Evolutionary conservation across 164 flowering plant genomes (phyloP).

Genomic region (Tetrastigma voinierianum): DNA sequence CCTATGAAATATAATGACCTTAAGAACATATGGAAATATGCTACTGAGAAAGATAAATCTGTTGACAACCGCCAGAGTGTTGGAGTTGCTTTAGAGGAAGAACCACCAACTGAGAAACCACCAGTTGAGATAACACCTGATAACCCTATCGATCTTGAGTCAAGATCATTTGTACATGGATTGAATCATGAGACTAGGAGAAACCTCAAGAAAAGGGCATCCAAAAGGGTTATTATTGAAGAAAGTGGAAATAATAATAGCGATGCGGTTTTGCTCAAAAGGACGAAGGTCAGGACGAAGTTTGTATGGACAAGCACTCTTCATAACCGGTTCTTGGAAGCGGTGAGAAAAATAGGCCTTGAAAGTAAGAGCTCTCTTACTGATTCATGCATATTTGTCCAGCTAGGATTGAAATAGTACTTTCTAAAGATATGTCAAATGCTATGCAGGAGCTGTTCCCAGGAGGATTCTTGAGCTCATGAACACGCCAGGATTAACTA

Average conservation of each 20-base stretch:
- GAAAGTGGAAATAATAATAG: neutral
- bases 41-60: conserved; percentile 13
- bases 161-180: conserved; percentile 16
- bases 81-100: neutral
- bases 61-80: conserved; percentile 2
- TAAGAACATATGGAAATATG: conserved; percentile 45
- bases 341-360: conserved; percentile 35
- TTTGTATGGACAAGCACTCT: conserved; percentile 48
- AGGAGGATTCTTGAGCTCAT: conserved; percentile 48
- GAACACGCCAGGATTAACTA: conserved; percentile 43
- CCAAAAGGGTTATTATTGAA: neutral
- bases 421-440: neutral
- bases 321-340: conserved; percentile 43
- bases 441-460: conserved; percentile 38
- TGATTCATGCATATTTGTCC: neutral
- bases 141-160: neutral
- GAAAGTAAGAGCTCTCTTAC: conserved; percentile 30
- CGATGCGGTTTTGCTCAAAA: conserved; percentile 11
- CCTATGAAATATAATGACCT: conserved; percentile 34
- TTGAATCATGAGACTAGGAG: neutral
- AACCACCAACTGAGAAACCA: neutral
- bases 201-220: conserved; percentile 11
- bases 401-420: neutral
- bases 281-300: conserved; percentile 39
- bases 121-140: neutral